Evolutionary conservation across 2,329 filamentous ascomycete genomes (phyloP), one percentile per base, ranked within the genome.

Genomic region (Pseudopyricularia cyperi): DNA sequence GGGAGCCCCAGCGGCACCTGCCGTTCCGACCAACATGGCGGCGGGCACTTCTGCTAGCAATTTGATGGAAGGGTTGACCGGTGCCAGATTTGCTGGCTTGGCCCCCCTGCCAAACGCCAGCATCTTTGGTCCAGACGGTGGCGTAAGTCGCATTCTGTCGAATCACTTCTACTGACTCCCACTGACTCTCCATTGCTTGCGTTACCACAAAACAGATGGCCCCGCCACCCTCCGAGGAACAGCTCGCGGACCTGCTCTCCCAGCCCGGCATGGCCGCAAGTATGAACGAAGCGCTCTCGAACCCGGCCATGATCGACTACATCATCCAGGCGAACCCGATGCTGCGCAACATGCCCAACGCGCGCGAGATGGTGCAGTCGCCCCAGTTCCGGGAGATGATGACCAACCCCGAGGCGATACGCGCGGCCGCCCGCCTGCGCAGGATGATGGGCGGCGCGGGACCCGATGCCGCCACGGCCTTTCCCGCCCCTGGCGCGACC

Each of bases 221-320:
- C 34, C 86, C 90, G 33, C 26, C 28, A 8, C 89, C 89, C 33
- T 76, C 89, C 63, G 80, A 89, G 55, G 90, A 96, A 53, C 77
- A 86, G 54, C 80, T 98, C 65, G 79, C 89, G 53, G 78, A 82
- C 57, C 86, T 96, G 80, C 82, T 98, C 61, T 82, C 87, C 56
- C 89, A 97, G 63, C 93, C 93, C 22, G 85, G 88, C 63, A 83
- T 95, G 53, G 81, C 87, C 57, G 85, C 89, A 58, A 83, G 84
- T 52, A 87, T 98, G 80, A 95, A 93, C 67, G 91, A 96, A 68
- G 89, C 90, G 34, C 85, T 98, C 66, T 87, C 90, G 67, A 97
- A 97, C 68, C 91, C 93, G n/a, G 80, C 83, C 17, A 86, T 98
- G 60, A 79, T 97, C 63, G 89, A 97, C 63, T 88, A 94, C 79